phyloP scores from a whole-genome alignment of 148 eudicot genomes.

The Cornus controversa region DNA sequence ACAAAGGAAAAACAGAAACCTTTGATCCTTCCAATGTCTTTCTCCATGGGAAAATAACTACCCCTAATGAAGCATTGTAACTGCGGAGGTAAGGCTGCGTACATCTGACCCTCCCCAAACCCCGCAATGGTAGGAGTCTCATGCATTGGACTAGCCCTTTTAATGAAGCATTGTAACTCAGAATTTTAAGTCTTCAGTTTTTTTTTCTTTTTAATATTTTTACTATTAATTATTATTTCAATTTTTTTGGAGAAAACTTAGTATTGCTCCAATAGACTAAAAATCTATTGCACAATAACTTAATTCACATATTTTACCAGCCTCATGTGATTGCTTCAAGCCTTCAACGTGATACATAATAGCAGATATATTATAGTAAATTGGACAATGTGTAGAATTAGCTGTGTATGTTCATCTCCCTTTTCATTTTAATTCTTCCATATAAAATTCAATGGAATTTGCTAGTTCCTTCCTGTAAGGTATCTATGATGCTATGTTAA shows the following conservation, averaged over 20 bases:
- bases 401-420: no score
- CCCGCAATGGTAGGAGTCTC: no score
- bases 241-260: no score
- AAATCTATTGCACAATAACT: not conserved
- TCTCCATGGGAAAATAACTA: no score
- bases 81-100: no score
- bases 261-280: not conserved
- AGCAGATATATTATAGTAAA: no score
- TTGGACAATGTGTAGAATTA: no score
- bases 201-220: no score
- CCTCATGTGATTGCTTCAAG: not conserved
- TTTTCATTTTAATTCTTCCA: no score
- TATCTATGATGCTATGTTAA: not conserved
- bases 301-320: not conserved
- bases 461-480: not conserved
- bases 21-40: not conserved
- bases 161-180: not conserved
- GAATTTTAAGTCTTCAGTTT: not conserved
- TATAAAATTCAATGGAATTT: not conserved
- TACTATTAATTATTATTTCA: no score
- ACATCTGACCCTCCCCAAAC: no score
- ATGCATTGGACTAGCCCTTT: no score
- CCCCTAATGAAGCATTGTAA: not conserved
- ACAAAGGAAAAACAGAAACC: not conserved
- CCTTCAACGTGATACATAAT: not conserved